Percentiles rank a stretch among this genome's conserved stretches.
Evolutionary conservation across 2,329 filamentous ascomycete genomes (phyloP).

Genomic region (Echinosphaeria canescens): DNA sequence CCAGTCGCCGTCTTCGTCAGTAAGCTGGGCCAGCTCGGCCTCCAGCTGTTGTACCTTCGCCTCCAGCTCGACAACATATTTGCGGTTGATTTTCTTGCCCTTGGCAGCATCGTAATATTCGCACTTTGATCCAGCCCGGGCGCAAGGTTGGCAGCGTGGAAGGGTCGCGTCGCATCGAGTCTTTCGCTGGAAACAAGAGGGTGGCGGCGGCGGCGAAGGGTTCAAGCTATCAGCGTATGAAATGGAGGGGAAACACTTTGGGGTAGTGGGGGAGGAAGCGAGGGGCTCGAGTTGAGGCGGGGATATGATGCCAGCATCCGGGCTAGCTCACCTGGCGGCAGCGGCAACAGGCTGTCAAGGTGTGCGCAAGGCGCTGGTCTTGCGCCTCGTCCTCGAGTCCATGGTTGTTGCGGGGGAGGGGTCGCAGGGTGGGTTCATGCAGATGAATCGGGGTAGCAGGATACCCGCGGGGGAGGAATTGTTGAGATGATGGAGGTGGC

Average conservation of each 20-base stretch:
- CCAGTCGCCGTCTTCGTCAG: conserved; percentile 51
- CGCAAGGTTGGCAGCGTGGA: conserved; percentile 79
- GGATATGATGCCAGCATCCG: too few species aligned
- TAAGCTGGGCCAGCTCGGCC: conserved; percentile 57
- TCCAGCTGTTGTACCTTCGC: conserved; percentile 69
- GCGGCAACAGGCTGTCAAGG: conserved; percentile 58
- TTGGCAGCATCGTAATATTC: conserved; percentile 90
- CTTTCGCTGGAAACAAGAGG: conserved; percentile 85
- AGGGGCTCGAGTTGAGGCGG: neutral
- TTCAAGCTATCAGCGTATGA: too few species aligned
- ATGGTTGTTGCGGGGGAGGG: conserved; percentile 7
- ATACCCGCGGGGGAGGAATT: too few species aligned
- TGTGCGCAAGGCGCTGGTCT: conserved; percentile 48
- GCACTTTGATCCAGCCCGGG: conserved; percentile 76
- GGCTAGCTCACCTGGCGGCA: conserved; percentile 58
- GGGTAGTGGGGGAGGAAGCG: neutral
- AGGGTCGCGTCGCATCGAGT: conserved; percentile 88
- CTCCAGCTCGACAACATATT: conserved; percentile 83
- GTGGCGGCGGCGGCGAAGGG: too few species aligned
- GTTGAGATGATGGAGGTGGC: too few species aligned
- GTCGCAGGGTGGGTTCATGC: too few species aligned
- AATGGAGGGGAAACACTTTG: too few species aligned
- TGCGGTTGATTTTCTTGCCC: conserved; percentile 66
- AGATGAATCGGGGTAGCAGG: too few species aligned
- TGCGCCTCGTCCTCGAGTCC: conserved; percentile 19